Evolutionary conservation across 2,329 filamentous ascomycete species (phyloP).

Genomic region (Lojkania enalia): DNA sequence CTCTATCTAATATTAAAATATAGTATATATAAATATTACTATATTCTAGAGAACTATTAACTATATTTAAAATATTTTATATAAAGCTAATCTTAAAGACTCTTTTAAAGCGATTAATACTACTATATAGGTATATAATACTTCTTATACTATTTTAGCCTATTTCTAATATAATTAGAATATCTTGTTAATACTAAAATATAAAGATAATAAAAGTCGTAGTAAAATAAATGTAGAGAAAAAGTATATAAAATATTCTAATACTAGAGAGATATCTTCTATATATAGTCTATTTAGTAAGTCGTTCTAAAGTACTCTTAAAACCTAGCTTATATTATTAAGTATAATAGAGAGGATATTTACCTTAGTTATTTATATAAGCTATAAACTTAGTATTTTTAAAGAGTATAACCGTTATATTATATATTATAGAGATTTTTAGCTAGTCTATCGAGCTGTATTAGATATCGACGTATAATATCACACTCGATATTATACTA

Average conservation of each 20-base stretch:
- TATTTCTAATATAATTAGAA: constrained; percentile 14
- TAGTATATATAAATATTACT: constrained; percentile 12
- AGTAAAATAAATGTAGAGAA: constrained; percentile 14
- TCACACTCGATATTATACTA: too few relatives aligned
- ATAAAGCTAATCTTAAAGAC: constrained; percentile 9
- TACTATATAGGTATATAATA: constrained; percentile 10
- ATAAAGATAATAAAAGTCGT: constrained; percentile 13
- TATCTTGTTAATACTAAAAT: constrained; percentile 12
- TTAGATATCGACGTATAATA: too few relatives aligned
- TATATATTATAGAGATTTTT: constrained; percentile 13
- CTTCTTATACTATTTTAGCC: constrained; percentile 11
- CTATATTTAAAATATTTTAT: constrained; percentile 12
- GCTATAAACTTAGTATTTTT: constrained; percentile 10
- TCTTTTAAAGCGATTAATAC: constrained; percentile 12
- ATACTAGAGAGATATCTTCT: too few relatives aligned
- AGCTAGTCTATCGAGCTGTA: too few relatives aligned
- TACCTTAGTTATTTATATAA: constrained; percentile 8
- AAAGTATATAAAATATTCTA: constrained; percentile 12
- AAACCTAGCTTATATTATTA: constrained; percentile 14
- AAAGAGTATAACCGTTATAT: constrained; percentile 10
- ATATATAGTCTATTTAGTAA: constrained; percentile 12
- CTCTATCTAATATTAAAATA: constrained; percentile 12
- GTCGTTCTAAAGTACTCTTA: constrained; percentile 10
- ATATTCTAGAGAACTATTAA: constrained; percentile 13
- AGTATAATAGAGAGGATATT: constrained; percentile 11